phyloP scores from a whole-genome alignment of 495 filamentous ascomycete species.

The Cairneyella variabilis region DNA sequence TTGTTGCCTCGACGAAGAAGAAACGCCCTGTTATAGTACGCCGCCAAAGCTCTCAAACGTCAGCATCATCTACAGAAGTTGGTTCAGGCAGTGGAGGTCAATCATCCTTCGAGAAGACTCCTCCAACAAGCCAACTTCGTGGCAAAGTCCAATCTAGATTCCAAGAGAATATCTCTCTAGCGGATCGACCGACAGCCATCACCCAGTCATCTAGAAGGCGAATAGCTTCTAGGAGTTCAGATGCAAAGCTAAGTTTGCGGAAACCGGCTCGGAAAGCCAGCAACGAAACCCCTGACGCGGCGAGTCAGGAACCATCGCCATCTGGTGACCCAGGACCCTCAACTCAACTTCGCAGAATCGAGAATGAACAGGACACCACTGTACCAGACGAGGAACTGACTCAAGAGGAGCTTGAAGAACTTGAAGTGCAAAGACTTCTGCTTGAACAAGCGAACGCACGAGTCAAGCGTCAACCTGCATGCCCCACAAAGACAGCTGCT shows the following conservation, averaged over 20 bases:
- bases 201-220: constrained; percentile 6
- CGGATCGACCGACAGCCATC: neutral
- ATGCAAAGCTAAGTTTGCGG: constrained; percentile 3
- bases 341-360: neutral
- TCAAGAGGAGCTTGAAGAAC: constrained; percentile 9
- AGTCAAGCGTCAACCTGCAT: neutral
- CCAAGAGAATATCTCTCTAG: constrained; percentile 23
- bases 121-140: constrained; percentile 3
- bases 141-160: constrained; percentile 16
- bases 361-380: neutral
- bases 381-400: neutral
- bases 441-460: constrained; percentile 15
- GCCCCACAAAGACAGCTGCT: neutral
- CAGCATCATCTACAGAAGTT: constrained; percentile 19
- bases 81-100: neutral
- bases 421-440: constrained; percentile 12
- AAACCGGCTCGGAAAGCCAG: too few relatives aligned
- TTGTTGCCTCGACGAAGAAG: constrained; percentile 17
- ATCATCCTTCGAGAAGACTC: constrained; percentile 14
- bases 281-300: neutral
- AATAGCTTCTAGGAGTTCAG: neutral
- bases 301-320: neutral
- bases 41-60: constrained; percentile 23
- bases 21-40: constrained; percentile 21
- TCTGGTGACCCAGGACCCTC: constrained; percentile 17